Base-by-base conservation (phyloP, 2,329 filamentous ascomycete species). In the Pleoardoris graminearum region DNA sequence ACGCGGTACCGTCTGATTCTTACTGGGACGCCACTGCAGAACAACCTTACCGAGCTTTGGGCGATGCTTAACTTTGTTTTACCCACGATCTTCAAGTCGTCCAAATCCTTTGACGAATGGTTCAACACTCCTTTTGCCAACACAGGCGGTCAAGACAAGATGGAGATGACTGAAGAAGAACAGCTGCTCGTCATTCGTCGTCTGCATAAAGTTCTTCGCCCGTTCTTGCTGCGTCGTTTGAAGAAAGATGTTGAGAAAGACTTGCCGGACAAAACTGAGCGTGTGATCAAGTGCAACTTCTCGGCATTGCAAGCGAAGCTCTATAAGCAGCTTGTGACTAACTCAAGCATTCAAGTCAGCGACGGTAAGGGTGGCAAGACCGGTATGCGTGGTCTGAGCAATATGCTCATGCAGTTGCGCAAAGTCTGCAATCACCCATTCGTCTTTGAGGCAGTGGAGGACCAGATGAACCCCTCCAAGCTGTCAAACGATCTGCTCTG, bases 181-280 rank as follows among this genome's bases (percentile, higher is more conserved):
- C 91, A 96, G 73, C 85, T 99, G 75, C 88, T 99, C 51, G 91
- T 99, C 67, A 99, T 99, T 82, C 89, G 92, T 71, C 93, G 94
- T 81, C 82, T 99, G 55, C 94, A 99, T 78, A 99, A 97, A 83
- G 94, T 99, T 68, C 80, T 99, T 66, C 86, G 94, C 55, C 94
- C 94, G 2, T 99, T 99, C 89, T 78, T 99, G 74, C 87, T 99
- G 50, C 90, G 94, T 79, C 94, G 94, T 85, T 81, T 99, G 68
- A 99, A 99, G 85, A 97, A 96, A 78, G 94, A 99, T 79, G 94
- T 99, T 72, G 94, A 99, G 76, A 97, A 97, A 77, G 94, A 99
- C 75, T 80, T 99, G 57, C 94, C 94, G 0, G 93, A 99, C 82
- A 99, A 99, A 83, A 95, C 94, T 29, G 94, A 99, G 75, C 94